Evolutionary conservation across 768 basidiomycete species (phyloP).

Genomic region (Chalciporus piperatus): DNA sequence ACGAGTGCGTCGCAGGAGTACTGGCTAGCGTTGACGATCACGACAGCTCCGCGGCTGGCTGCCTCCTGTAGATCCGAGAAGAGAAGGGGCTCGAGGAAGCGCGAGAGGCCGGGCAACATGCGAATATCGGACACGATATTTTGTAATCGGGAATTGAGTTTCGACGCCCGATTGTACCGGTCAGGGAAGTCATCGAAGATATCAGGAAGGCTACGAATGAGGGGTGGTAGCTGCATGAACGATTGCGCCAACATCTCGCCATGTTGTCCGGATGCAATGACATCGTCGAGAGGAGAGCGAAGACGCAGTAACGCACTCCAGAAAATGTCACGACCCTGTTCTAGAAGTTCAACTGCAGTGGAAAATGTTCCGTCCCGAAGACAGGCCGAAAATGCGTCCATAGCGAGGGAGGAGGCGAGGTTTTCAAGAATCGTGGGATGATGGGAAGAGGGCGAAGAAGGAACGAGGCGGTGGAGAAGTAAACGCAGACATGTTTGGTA

Average conservation of each 20-base stretch:
- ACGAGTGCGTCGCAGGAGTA: slow-evolving; percentile 34
- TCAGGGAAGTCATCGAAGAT: background rate
- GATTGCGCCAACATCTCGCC: slow-evolving; percentile 8
- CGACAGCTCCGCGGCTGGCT: slow-evolving; percentile 24
- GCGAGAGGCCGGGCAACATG: slow-evolving; percentile 14
- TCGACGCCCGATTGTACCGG: background rate
- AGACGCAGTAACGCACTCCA: too few relatives aligned
- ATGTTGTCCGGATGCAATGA: too few relatives aligned
- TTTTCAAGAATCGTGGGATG: background rate
- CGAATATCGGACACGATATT: slow-evolving; percentile 14
- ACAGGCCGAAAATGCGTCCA: slow-evolving; percentile 10
- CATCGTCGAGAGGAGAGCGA: too few relatives aligned
- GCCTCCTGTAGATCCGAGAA: slow-evolving; percentile 11
- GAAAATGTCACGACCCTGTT: too few relatives aligned
- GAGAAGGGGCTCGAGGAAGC: slow-evolving; percentile 23
- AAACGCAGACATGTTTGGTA: slow-evolving; percentile 2
- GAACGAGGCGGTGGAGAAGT: background rate
- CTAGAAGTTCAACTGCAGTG: slow-evolving; percentile 18
- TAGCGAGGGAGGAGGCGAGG: slow-evolving; percentile 1
- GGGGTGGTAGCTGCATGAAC: slow-evolving; percentile 14
- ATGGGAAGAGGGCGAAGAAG: background rate
- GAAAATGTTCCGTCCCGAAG: slow-evolving; percentile 11
- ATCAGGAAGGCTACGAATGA: background rate
- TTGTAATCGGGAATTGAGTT: background rate
- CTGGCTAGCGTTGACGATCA: slow-evolving; percentile 31